Conservation (phyloP, 164 flowering plant genomes). For the Macadamia integrifolia region DNA sequence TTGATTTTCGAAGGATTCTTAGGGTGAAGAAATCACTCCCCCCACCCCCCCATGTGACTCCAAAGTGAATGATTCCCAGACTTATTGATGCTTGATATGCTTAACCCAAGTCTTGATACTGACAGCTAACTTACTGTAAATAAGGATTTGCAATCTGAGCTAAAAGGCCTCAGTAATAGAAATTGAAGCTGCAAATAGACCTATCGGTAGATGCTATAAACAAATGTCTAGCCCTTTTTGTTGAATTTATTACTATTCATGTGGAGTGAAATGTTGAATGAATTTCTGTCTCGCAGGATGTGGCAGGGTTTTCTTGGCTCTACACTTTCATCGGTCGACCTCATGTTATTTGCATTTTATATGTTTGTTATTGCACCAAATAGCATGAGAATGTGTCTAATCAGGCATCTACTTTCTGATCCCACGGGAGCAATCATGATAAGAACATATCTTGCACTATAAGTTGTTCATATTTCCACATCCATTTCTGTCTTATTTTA, state of each 20-base stretch:
- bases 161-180: too few species aligned
- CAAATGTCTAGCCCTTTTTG: not conserved
- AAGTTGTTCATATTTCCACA: conserved; percentile 6
- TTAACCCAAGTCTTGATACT: too few species aligned
- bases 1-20: too few species aligned
- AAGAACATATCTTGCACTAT: conserved; percentile 68
- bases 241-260: not conserved
- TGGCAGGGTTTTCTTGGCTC: conserved; percentile 96
- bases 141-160: too few species aligned
- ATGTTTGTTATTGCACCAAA: conserved; percentile 92
- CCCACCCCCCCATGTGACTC: too few species aligned
- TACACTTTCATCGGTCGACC: conserved; percentile 73
- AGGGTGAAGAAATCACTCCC: too few species aligned
- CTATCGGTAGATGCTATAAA: not conserved
- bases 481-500: not conserved
- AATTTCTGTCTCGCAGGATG: conserved; percentile 61
- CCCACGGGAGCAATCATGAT: conserved; percentile 86
- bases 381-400: conserved; percentile 64
- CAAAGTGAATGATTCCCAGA: too few species aligned
- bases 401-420: conserved; percentile 82
- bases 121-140: too few species aligned
- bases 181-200: too few species aligned
- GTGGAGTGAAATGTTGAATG: not conserved
- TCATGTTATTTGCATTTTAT: conserved; percentile 74
- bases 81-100: too few species aligned